phyloP scores from a whole-genome alignment of 495 filamentous ascomycete genomes.

The Aspergillus conjunctus region DNA sequence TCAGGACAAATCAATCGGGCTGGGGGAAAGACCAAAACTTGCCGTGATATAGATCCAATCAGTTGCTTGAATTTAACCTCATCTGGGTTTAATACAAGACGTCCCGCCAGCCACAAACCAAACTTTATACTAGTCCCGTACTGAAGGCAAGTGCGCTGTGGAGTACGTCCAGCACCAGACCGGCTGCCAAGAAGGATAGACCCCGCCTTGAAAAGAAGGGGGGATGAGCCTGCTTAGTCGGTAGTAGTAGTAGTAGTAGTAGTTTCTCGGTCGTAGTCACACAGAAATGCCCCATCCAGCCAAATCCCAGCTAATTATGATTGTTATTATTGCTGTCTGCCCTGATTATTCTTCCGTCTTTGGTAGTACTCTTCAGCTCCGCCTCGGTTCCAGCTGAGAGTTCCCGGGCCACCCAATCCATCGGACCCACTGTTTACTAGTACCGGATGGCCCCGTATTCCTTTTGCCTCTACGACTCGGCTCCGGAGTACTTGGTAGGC shows the following conservation, averaged over 20 bases:
- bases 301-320: not conserved
- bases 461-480: too few species aligned
- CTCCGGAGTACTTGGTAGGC: too few species aligned
- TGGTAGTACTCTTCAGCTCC: not conserved
- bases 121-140: not conserved
- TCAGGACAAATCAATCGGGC: slow-evolving; percentile 5
- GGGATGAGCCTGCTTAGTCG: slow-evolving; percentile 14
- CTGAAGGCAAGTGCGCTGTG: not conserved
- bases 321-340: not conserved
- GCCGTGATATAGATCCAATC: slow-evolving; percentile 7
- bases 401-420: too few species aligned
- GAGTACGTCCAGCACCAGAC: not conserved
- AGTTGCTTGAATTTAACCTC: slow-evolving; percentile 3
- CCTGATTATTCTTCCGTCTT: not conserved
- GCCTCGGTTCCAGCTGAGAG: slow-evolving; percentile 10
- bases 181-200: slow-evolving; percentile 18
- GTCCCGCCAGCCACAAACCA: slow-evolving; percentile 20
- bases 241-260: not conserved
- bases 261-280: not conserved
- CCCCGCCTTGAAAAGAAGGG: slow-evolving; percentile 7
- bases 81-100: slow-evolving; percentile 13
- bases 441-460: too few species aligned
- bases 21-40: slow-evolving; percentile 9
- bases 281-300: not conserved
- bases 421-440: too few species aligned